phyloP scores from a whole-genome alignment of 2,329 filamentous ascomycete species.

The Cladosporium cucumerinum region DNA sequence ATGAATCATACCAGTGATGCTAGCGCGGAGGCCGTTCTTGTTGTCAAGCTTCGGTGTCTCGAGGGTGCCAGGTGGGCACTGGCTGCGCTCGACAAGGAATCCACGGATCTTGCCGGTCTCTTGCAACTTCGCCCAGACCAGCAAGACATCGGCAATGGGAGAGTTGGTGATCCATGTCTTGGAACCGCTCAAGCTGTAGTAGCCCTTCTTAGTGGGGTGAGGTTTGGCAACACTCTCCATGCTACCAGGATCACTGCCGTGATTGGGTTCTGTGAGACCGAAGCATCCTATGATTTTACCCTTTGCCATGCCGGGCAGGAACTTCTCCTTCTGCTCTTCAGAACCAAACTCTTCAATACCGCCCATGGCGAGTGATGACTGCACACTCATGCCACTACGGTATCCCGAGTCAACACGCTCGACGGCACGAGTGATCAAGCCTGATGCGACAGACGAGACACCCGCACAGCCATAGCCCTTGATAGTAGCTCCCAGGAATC shows the following conservation, averaged over 20 bases:
- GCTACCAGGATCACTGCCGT: conserved; percentile 84
- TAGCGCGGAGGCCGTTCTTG: conserved; percentile 90
- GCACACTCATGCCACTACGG: conserved; percentile 88
- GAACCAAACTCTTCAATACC: conserved; percentile 84
- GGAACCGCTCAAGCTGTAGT: conserved; percentile 71
- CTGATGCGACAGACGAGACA: conserved; percentile 81
- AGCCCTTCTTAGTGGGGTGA: conserved; percentile 79
- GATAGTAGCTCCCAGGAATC: conserved; percentile 82
- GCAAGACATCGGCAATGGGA: conserved; percentile 77
- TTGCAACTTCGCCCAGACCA: conserved; percentile 91
- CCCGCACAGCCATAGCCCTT: conserved; percentile 86
- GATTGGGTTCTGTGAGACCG: conserved; percentile 87
- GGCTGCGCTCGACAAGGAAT: conserved; percentile 80
- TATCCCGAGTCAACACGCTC: conserved; percentile 91
- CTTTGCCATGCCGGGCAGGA: conserved; percentile 75
- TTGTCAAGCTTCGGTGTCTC: conserved; percentile 91
- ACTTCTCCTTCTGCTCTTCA: conserved; percentile 82
- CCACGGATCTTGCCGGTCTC: conserved; percentile 91
- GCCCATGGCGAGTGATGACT: conserved; percentile 90
- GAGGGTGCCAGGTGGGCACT: conserved; percentile 82
- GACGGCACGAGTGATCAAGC: conserved; percentile 83
- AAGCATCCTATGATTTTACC: conserved; percentile 82
- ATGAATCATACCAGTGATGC: conserved; percentile 96
- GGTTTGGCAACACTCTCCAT: conserved; percentile 87
- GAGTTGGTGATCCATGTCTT: conserved; percentile 98